These are phyloP conservation scores for Alternaria sp. DNA, from an alignment of 2,329 filamentous ascomycete species.

Conservation along the genomic window DNA sequence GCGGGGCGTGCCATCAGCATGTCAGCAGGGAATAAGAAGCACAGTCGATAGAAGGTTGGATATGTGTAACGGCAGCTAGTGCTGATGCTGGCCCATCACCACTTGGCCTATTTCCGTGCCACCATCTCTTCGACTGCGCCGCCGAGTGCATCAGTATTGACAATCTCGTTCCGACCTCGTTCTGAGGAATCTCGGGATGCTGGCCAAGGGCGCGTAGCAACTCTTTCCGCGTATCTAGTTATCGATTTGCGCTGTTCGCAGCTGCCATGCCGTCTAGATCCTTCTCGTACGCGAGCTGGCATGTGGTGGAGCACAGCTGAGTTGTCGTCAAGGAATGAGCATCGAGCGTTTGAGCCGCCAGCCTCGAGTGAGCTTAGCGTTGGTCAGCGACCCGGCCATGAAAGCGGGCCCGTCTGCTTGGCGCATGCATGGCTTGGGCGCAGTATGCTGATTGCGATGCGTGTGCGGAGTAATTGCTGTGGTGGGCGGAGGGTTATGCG, in stretches of 20 bases:
- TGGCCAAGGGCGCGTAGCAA: background rate
- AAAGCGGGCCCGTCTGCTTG: constrained; percentile 2
- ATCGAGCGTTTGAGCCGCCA: constrained; percentile 2
- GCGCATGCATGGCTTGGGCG: constrained; percentile 3
- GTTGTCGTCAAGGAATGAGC: constrained; percentile 11
- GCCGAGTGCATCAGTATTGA: background rate
- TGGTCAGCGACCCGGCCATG: background rate
- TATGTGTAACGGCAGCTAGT: background rate
- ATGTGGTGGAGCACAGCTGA: constrained; percentile 6
- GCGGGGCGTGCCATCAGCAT: constrained; percentile 1
- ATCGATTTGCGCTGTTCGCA: background rate
- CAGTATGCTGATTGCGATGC: constrained; percentile 5
- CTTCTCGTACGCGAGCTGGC: background rate
- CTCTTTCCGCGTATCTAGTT: background rate
- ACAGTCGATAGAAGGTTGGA: background rate
- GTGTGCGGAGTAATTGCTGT: background rate
- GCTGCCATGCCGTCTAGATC: background rate
- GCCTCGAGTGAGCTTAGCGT: constrained; percentile 1
- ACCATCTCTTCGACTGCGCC: background rate
- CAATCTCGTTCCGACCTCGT: background rate
- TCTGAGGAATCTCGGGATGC: background rate
- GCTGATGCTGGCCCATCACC: background rate
- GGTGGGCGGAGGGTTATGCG: background rate
- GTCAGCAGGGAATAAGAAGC: constrained; percentile 3
- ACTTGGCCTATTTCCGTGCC: constrained; percentile 2